Percentiles rank a stretch among this genome's conserved stretches.
These are phyloP conservation scores for Trichodelitschia bisporula DNA, from an alignment of 495 filamentous ascomycete genomes.

Conservation along the genomic window DNA sequence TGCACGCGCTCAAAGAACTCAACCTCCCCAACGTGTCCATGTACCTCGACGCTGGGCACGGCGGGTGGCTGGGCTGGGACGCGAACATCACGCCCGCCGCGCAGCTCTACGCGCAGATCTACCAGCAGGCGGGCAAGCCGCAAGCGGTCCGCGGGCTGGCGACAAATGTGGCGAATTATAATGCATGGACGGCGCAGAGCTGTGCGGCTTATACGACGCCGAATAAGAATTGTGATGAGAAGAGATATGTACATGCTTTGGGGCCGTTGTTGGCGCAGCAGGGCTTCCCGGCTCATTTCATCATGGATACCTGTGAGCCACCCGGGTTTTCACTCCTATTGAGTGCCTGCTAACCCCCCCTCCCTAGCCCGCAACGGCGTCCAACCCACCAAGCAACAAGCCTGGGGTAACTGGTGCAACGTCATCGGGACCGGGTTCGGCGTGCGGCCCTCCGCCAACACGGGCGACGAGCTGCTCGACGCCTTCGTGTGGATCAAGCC, in stretches of 20 bases:
- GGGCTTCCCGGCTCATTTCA: conserved; percentile 52
- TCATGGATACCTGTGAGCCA: conserved; percentile 31
- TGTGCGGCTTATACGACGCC: conserved; percentile 22
- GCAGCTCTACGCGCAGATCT: conserved; percentile 38
- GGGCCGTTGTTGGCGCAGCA: conserved; percentile 29
- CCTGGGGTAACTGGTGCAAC: conserved; percentile 74
- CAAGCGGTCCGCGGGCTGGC: conserved; percentile 42
- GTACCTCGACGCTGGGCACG: conserved; percentile 67
- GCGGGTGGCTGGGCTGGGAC: conserved; percentile 65
- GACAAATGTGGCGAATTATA: conserved; percentile 65
- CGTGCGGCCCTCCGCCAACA: conserved; percentile 35
- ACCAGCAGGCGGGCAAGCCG: conserved; percentile 38
- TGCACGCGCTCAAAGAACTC: conserved; percentile 45
- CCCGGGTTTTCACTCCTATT: too few relatives aligned
- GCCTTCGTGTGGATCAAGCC: conserved; percentile 74
- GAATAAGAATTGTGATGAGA: conserved; percentile 31
- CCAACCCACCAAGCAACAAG: conserved; percentile 33
- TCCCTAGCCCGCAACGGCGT: conserved; percentile 35
- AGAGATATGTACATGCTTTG: conserved; percentile 43
- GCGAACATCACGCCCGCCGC: conserved; percentile 52
- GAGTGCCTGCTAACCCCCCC: too few relatives aligned
- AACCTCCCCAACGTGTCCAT: conserved; percentile 58
- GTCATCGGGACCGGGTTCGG: conserved; percentile 53
- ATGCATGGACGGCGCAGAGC: conserved; percentile 18
- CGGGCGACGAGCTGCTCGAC: conserved; percentile 35